A percentile compares a stretch with the other conserved stretches of the same genome.
Conservation (phyloP, 257 asterid genomes). For the Primulina tabacum region DNA sequence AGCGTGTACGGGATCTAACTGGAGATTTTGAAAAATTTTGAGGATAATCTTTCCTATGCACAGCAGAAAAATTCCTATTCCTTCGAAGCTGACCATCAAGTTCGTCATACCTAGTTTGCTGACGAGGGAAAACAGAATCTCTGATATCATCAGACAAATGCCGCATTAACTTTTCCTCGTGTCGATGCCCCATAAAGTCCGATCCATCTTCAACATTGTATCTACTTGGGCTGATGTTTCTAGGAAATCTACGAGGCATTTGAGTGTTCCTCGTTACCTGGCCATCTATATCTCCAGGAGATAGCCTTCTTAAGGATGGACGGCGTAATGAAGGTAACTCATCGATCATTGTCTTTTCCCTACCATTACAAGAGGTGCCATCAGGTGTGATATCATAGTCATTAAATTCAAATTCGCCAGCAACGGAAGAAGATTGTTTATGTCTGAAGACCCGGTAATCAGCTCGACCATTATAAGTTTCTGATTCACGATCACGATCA, state of each 20-base stretch:
- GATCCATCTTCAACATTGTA: constrained; percentile 40
- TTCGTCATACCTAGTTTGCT: constrained; percentile 52
- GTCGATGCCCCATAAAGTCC: constrained; percentile 35
- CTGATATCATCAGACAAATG: constrained; percentile 46
- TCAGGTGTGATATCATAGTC: constrained; percentile 45
- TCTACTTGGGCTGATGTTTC: constrained; percentile 54
- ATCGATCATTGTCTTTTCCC: constrained; percentile 51
- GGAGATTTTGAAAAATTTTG: constrained; percentile 70
- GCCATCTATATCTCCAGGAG: constrained; percentile 59
- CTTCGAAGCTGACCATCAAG: constrained; percentile 52
- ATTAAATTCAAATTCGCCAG: constrained; percentile 49
- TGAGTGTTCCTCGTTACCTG: constrained; percentile 39
- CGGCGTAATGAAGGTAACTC: constrained; percentile 48
- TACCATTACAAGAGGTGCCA: constrained; percentile 32
- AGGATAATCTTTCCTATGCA: constrained; percentile 59
- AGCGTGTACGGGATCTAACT: constrained; percentile 50
- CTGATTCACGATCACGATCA: constrained; percentile 50
- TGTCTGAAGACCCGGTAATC: constrained; percentile 55
- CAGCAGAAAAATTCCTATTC: constrained; percentile 46
- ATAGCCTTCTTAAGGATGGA: constrained; percentile 48
- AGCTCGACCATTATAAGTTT: constrained; percentile 42
- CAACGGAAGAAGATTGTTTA: constrained; percentile 44
- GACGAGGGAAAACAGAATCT: constrained; percentile 41
- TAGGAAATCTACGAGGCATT: constrained; percentile 46
- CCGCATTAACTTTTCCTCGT: constrained; percentile 47